phyloP scores from a whole-genome alignment of 345 rosid genomes.

The Rhizophora mangle region DNA sequence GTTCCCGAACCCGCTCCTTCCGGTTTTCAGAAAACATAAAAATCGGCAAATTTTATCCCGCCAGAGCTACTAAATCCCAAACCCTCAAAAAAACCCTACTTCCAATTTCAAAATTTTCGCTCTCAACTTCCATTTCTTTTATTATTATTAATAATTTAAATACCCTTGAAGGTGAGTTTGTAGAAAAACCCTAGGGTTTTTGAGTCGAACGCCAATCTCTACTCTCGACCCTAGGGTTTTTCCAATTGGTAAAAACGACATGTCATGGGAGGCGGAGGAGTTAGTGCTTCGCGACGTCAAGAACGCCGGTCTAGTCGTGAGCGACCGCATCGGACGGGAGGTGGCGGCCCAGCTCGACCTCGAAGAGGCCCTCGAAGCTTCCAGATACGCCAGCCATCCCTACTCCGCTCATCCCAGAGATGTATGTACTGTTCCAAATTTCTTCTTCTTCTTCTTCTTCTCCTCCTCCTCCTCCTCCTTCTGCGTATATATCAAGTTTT shows the following conservation, averaged over 20 bases:
- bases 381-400: constrained; percentile 91
- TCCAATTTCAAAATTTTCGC: neutral
- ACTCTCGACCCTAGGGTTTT: neutral
- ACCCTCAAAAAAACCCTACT: neutral
- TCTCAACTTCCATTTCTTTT: neutral
- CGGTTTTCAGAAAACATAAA: constrained; percentile 1
- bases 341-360: constrained; percentile 74
- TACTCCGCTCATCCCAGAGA: constrained; percentile 85
- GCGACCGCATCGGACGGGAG: constrained; percentile 85
- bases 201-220: neutral
- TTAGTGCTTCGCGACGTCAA: constrained; percentile 79
- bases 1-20: too few relatives aligned
- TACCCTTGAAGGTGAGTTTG: neutral
- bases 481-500: neutral
- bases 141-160: neutral
- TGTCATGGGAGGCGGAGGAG: constrained; percentile 74
- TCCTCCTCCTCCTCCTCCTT: neutral
- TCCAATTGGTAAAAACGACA: constrained; percentile 8
- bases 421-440: constrained; percentile 30
- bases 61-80: neutral
- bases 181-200: constrained; percentile 8
- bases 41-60: constrained; percentile 18
- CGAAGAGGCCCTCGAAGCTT: constrained; percentile 89
- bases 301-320: constrained; percentile 65
- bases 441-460: neutral